A percentile compares a stretch with the other conserved stretches of the same genome.
Evolutionary conservation across 805 yeast species (phyloP).

Genomic region (Nakazawaea wickerhamii): DNA sequence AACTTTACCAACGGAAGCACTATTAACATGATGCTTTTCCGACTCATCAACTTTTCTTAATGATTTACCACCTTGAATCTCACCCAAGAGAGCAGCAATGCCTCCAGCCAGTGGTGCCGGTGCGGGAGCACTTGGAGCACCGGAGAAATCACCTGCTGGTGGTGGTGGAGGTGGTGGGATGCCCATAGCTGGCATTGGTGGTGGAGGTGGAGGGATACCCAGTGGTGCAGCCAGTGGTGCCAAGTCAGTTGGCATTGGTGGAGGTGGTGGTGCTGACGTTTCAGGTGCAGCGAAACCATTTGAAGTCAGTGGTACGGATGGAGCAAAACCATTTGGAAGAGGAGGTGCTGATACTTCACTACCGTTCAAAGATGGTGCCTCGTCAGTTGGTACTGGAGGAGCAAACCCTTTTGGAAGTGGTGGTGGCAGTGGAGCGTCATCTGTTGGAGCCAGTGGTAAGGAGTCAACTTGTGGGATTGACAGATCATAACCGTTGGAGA

Average conservation of each 20-base stretch:
- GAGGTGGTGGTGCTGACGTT: constrained; percentile 18
- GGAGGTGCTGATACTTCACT: constrained; percentile 16
- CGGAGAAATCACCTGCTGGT: constrained; percentile 28
- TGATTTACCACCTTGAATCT: constrained; percentile 47
- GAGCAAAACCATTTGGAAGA: constrained; percentile 14
- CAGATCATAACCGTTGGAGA: too few relatives aligned
- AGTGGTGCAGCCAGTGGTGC: neutral
- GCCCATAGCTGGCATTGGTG: constrained; percentile 28
- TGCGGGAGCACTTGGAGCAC: constrained; percentile 23
- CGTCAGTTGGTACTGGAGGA: constrained; percentile 14
- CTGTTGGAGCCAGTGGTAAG: constrained; percentile 12
- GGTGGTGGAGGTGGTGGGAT: constrained; percentile 29
- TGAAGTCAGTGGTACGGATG: constrained; percentile 17
- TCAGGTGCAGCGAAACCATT: constrained; percentile 18
- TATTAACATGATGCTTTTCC: constrained; percentile 40
- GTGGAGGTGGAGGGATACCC: constrained; percentile 19
- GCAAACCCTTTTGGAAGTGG: constrained; percentile 21
- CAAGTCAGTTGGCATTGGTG: constrained; percentile 18
- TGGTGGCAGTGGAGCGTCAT: constrained; percentile 10
- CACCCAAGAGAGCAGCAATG: constrained; percentile 48
- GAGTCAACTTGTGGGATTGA: too few relatives aligned
- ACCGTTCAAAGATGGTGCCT: constrained; percentile 13
- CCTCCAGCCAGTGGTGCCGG: constrained; percentile 29
- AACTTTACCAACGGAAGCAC: constrained; percentile 47
- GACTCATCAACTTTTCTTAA: constrained; percentile 47